Evolutionary conservation across 2,329 filamentous ascomycete genomes (phyloP), one percentile per base, ranked within the genome.

Genomic region (Magnaporthiopsis rhizophila): DNA sequence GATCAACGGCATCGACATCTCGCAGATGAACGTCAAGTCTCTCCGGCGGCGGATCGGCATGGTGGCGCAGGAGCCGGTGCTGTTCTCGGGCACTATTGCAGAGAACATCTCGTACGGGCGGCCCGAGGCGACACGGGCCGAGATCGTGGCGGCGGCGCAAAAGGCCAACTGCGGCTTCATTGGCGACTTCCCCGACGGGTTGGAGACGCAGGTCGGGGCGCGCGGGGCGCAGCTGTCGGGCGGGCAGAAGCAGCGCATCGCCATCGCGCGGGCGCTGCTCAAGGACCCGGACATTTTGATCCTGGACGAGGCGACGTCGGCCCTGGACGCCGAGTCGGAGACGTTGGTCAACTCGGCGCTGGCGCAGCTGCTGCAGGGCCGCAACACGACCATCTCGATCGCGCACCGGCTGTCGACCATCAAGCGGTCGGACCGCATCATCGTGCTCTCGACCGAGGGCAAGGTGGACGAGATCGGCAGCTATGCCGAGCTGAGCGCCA

Each of bases 121-220:
- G 65, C 94, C 94, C 1, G 75, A 85, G 60, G 94, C 95, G 1
- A 88, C 88, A 3, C 83, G 90, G 63, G 80, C 85, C 38, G 92
- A 97, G 70, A 95, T 99, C 65, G 84, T 97, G 65, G 84, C 86
- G 26, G 96, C 95, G 9, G 95, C 95, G 4, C 85, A 91, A 67
- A 90, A 94, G 74, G 95, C 95, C 64, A 99, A 99, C 75, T 99
- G 95, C 75, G 89, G 90, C 70, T 99, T 99, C 73, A 97, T 99
- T 74, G 89, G 90, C 73, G 95, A 99, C 75, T 96, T 99, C 70
- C 95, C 95, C 34, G 92, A 98, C 65, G 95, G 95, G 5, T 84
- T 99, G 8, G 94, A 99, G 72, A 99, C 95, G 0, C 90, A 90
- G 68, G 95, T 97, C 36, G 96, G 96, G 64, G 90, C 94, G 21